These are phyloP conservation scores for Penicillium samsonianum DNA, from an alignment of 495 filamentous ascomycete species.

Conservation along the genomic window DNA sequence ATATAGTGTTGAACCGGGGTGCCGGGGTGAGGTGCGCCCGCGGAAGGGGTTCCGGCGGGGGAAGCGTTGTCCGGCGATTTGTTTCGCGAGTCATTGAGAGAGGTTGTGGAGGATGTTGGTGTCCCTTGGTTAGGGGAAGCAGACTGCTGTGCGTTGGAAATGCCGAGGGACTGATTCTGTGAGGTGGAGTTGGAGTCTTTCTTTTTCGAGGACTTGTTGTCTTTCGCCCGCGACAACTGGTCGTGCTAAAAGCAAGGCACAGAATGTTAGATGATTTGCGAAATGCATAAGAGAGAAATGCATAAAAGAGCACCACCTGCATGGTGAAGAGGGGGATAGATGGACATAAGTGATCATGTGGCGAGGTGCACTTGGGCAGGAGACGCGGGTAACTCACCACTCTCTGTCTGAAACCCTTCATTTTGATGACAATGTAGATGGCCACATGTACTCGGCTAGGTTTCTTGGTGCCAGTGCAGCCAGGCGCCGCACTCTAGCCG, in stretches of 20 bases:
- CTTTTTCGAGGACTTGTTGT: conserved; percentile 94
- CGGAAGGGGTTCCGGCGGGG: conserved; percentile 38
- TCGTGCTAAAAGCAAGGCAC: conserved; percentile 56
- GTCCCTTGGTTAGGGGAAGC: conserved; percentile 65
- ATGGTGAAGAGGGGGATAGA: conserved; percentile 18
- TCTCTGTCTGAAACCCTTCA: conserved; percentile 98
- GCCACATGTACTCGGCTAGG: conserved; percentile 44
- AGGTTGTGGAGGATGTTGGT: conserved; percentile 83
- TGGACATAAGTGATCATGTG: conserved; percentile 21
- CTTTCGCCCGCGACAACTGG: conserved; percentile 94
- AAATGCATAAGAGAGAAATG: conserved; percentile 17
- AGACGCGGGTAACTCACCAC: conserved; percentile 68
- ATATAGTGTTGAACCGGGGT: conserved; percentile 40
- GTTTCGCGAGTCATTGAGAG: conserved; percentile 81
- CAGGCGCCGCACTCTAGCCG: conserved; percentile 44
- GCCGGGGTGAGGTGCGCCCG: conserved; percentile 19
- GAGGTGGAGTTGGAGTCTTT: conserved; percentile 80
- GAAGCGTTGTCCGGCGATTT: conserved; percentile 69
- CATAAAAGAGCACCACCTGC: conserved; percentile 14
- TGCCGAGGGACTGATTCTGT: conserved; percentile 46
- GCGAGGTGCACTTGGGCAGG: conserved; percentile 17
- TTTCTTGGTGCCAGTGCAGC: conserved; percentile 44
- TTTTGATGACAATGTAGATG: conserved; percentile 53
- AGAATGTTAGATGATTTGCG: conserved; percentile 31
- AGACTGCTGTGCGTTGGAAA: conserved; percentile 57